These are phyloP conservation scores for Colletotrichum sp. DNA, from an alignment of 2,329 filamentous ascomycete species.

Conservation along the genomic window DNA sequence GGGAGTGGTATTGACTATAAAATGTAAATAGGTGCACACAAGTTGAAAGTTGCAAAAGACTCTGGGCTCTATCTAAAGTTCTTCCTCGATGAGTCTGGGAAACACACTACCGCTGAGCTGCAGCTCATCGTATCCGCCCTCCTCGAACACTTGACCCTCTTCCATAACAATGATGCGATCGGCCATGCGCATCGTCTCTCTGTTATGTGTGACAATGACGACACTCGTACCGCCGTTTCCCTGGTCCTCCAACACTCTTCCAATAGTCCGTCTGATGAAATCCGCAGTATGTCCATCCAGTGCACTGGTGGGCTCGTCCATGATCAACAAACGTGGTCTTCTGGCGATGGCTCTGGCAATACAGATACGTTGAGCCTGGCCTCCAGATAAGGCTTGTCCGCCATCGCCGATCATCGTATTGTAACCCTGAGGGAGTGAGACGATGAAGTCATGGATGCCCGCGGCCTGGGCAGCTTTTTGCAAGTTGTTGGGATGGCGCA, in stretches of 20 bases:
- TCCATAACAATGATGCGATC: slow-evolving; percentile 76
- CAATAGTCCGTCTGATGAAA: slow-evolving; percentile 67
- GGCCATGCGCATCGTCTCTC: slow-evolving; percentile 85
- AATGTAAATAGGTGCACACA: neutral
- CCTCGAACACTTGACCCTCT: slow-evolving; percentile 68
- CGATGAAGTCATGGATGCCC: slow-evolving; percentile 78
- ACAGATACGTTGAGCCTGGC: slow-evolving; percentile 80
- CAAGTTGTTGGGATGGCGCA: slow-evolving; percentile 50
- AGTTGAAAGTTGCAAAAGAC: neutral
- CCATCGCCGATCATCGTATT: slow-evolving; percentile 78
- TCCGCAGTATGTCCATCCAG: slow-evolving; percentile 74
- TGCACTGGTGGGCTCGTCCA: slow-evolving; percentile 87
- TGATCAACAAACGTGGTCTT: slow-evolving; percentile 71
- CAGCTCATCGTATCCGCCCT: slow-evolving; percentile 70
- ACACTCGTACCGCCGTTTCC: slow-evolving; percentile 61
- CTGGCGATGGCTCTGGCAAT: slow-evolving; percentile 81
- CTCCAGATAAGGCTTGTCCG: slow-evolving; percentile 75
- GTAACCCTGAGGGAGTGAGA: slow-evolving; percentile 63
- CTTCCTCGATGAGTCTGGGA: slow-evolving; percentile 48
- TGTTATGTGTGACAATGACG: slow-evolving; percentile 80
- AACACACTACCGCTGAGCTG: slow-evolving; percentile 48
- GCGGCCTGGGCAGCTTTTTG: slow-evolving; percentile 58
- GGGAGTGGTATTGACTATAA: neutral
- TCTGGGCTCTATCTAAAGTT: neutral
- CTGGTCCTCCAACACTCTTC: slow-evolving; percentile 46